Evolutionary conservation across 1,284 basidiomycete species (phyloP), one percentile per base, ranked within the genome.

Genomic region (Cryptococcus depauperatus): DNA sequence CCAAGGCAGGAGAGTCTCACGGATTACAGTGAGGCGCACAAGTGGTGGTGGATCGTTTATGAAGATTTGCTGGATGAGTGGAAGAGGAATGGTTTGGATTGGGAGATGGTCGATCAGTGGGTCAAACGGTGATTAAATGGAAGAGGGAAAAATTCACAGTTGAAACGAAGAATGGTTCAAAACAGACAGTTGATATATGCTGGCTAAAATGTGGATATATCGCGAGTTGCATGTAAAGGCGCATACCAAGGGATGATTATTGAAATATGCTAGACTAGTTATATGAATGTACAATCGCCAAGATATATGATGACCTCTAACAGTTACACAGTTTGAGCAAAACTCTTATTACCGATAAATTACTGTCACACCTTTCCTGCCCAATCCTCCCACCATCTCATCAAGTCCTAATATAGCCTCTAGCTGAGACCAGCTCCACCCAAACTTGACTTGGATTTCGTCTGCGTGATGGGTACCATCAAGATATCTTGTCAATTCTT

Each of bases 391-490:
- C n/a, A 35, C 44, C 25, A 57, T 38, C 35, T 58, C 63, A 6
- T 65, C 64, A 18, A 66, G 33, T 1, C 64, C 73, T 37, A 96
- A 70, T 77, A 86, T 86, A 51, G 78, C 77, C 60, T 88, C 81
- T 43, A 96, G 73, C 50, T 84, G 73, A 4, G 81, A 79, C 90
- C 90, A 93, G 5, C 84, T 83, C 44, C 83, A 80, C 54, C 85
- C 81, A 58, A 90, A 90, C 41, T 65, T 75, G 16, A 86, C 83
- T 50, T 85, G 85, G 38, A 96, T 73, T 68, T 95, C 90, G 66
- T 96, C 92, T 2, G 88, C 83, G 66, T 91, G 85, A 69, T 90
- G 89, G 47, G 84, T 82, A 4, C 90, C 91, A 59, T 95, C 84
- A 10, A 95, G 73, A 46, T 85, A 68, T 4, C 74, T 57, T 19